Conservation (phyloP, 108 stramenopile genomes). For the Skeletonema menzelii region DNA sequence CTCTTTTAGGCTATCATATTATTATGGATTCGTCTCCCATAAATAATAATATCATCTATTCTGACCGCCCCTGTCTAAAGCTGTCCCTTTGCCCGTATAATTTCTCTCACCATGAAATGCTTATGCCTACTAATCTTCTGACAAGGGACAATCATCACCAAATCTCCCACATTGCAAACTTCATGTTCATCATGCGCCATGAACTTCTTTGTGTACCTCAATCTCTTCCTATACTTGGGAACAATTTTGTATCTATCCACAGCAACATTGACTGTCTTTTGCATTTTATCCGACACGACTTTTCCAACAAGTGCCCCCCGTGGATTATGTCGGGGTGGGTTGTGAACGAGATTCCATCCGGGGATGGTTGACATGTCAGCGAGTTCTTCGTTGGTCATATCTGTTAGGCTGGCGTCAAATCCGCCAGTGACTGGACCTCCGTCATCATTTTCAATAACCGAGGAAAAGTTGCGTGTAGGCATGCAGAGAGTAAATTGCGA, state of each 20-base stretch:
- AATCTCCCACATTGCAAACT: slow-evolving; percentile 79
- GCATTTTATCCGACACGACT: slow-evolving; percentile 89
- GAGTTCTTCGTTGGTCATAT: slow-evolving; percentile 76
- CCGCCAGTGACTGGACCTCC: slow-evolving; percentile 9
- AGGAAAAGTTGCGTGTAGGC: neutral
- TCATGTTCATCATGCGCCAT: slow-evolving; percentile 93
- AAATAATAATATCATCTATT: neutral
- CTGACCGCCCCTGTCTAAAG: slow-evolving; percentile 37
- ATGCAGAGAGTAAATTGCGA: neutral
- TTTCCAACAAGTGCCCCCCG: slow-evolving; percentile 79
- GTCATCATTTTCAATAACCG: slow-evolving; percentile 8
- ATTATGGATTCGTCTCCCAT: neutral
- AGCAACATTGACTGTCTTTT: slow-evolving; percentile 89
- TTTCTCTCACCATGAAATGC: slow-evolving; percentile 86
- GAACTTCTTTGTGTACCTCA: slow-evolving; percentile 78
- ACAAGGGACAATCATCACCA: slow-evolving; percentile 90
- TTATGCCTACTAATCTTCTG: slow-evolving; percentile 84
- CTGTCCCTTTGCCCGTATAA: slow-evolving; percentile 77
- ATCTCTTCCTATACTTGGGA: slow-evolving; percentile 73
- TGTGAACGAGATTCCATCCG: slow-evolving; percentile 75
- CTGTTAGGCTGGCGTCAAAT: slow-evolving; percentile 21
- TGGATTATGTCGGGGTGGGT: slow-evolving; percentile 72
- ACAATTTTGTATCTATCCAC: slow-evolving; percentile 80
- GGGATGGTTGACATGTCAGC: slow-evolving; percentile 70
- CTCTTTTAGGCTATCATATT: neutral